phyloP scores from a whole-genome alignment of 352 stramenopile genomes.

The Phytopythium sindhum region DNA sequence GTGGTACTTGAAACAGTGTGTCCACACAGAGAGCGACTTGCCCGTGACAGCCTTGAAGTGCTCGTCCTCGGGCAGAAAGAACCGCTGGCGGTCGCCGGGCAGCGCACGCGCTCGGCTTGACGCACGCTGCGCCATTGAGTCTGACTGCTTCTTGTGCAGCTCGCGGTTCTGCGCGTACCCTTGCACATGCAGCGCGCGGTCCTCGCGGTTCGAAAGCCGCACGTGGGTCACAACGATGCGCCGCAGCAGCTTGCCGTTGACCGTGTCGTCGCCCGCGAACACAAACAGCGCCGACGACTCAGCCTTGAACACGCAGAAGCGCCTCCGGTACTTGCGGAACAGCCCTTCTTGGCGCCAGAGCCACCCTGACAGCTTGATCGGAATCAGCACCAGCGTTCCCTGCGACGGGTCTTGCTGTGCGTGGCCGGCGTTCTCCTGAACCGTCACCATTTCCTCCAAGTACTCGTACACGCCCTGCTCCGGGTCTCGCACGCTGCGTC shows the following conservation, averaged over 20 bases:
- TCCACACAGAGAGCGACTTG: slow-evolving; percentile 46
- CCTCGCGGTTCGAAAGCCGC: slow-evolving; percentile 26
- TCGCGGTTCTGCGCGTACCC: slow-evolving; percentile 41
- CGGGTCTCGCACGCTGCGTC: slow-evolving; percentile 41
- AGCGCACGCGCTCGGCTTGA: slow-evolving; percentile 17
- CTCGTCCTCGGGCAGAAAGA: slow-evolving; percentile 39
- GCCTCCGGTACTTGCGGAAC: slow-evolving; percentile 37
- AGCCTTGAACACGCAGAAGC: slow-evolving; percentile 63
- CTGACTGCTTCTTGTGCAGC: slow-evolving; percentile 41
- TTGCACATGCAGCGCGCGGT: slow-evolving; percentile 24
- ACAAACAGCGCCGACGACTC: slow-evolving; percentile 32
- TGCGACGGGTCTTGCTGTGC: background rate
- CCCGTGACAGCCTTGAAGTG: slow-evolving; percentile 38
- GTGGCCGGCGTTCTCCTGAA: background rate
- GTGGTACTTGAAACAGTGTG: slow-evolving; percentile 63
- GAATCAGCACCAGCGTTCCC: slow-evolving; percentile 16
- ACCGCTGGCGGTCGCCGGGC: slow-evolving; percentile 36
- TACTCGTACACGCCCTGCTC: slow-evolving; percentile 63
- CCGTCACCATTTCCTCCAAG: slow-evolving; percentile 39
- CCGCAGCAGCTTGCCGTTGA: slow-evolving; percentile 32
- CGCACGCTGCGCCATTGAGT: slow-evolving; percentile 29
- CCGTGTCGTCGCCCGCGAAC: slow-evolving; percentile 43
- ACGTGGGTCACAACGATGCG: slow-evolving; percentile 45
- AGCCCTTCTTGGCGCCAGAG: slow-evolving; percentile 48
- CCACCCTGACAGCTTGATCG: slow-evolving; percentile 48